Evolutionary conservation across 306 rosid genomes (phyloP), one percentile per base, ranked within the genome.

Genomic region (Dryas octopetala): DNA sequence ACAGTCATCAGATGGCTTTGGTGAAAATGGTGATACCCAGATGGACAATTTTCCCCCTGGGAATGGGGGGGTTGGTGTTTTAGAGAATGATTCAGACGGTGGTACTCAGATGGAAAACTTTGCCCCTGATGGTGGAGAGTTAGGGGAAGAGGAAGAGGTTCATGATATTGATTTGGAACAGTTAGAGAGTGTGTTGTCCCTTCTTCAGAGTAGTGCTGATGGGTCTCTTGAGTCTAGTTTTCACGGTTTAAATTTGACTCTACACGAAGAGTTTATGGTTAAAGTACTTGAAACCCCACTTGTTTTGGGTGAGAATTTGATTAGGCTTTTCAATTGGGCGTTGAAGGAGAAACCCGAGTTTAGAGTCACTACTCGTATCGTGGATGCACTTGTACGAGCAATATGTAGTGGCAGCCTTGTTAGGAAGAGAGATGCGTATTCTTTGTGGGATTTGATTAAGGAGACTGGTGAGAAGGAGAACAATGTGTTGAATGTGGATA

Each of bases 281-380:
- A 85, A 71, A 75, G 71, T 89, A 44, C 44, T 83, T 45, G 89
- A 89, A 79, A 69, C 89, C 7, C 88, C 88, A n/a, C 43, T 51
- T 13, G 64, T 88, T 78, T 77, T 74, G 66, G 87, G 82, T 62
- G 91, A 85, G 77, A 91, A 88, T 86, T 76, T 87, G 61, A 68
- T 89, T 32, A 82, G 87, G 82, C 88, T 94, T 75, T 70, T 91
- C 46, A 82, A 70, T 28, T 94, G 98, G 98, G 88, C 82, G 61
- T 62, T 79, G 93, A 82, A 62, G 75, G 78, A 75, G 59, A 84
- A 81, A 55, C 82, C 87, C 0, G 83, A 86, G n/a, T 80, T 83
- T 47, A 32, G 62, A 65, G 79, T 84, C 26, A 83, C 85, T 1
- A 28, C 85, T 3, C 54, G 62, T n/a, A 80, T 82, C n/a, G 26